Conservation (phyloP, 768 basidiomycete species). For the Fomitopsis serialis region DNA sequence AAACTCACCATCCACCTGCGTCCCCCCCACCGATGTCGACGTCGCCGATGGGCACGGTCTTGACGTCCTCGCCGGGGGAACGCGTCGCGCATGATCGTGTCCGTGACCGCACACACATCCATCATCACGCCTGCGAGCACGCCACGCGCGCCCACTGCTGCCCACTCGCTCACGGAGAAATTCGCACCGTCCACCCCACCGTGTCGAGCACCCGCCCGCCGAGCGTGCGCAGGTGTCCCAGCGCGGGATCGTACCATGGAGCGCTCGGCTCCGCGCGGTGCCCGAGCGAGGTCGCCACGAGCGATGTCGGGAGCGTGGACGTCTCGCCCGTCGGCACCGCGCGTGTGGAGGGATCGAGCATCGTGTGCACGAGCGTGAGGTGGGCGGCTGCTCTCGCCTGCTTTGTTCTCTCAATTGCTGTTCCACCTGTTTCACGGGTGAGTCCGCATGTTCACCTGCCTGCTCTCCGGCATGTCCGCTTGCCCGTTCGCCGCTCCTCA, state of each 20-base stretch:
- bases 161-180: slow-evolving; percentile 92
- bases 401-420: too few species aligned
- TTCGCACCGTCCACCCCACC: slow-evolving; percentile 37
- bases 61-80: slow-evolving; percentile 13
- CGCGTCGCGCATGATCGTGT: slow-evolving; percentile 62
- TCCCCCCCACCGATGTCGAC: slow-evolving; percentile 6
- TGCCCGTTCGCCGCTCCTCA: too few species aligned
- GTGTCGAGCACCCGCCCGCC: slow-evolving; percentile 44
- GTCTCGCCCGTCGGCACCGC: slow-evolving; percentile 55
- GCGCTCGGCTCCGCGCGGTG: slow-evolving; percentile 65
- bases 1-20: neutral
- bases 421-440: too few species aligned
- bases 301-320: slow-evolving; percentile 53
- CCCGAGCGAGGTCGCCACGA: slow-evolving; percentile 85
- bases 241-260: slow-evolving; percentile 53
- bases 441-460: too few species aligned
- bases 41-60: slow-evolving; percentile 6
- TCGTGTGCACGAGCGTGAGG: slow-evolving; percentile 59
- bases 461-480: too few species aligned
- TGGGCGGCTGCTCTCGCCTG: too few species aligned
- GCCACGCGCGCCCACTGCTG: slow-evolving; percentile 84
- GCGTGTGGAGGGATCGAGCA: slow-evolving; percentile 43
- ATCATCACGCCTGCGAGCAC: slow-evolving; percentile 93
- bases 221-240: slow-evolving; percentile 51
- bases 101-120: slow-evolving; percentile 78